These are phyloP conservation scores for Quercus tomentella DNA, from an alignment of 331 rosid genomes.

Conservation along the genomic window DNA sequence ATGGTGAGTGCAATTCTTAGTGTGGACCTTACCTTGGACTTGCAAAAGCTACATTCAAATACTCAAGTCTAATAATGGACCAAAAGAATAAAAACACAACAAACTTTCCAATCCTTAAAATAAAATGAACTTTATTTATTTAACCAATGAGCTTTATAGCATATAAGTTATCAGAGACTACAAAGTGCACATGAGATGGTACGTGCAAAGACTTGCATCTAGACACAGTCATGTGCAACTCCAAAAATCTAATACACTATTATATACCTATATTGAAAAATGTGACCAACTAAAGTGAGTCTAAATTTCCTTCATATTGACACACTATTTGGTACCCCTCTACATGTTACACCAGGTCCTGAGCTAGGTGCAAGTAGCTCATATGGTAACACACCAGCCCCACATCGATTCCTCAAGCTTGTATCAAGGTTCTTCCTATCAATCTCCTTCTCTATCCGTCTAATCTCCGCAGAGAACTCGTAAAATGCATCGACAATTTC, in stretches of 20 bases:
- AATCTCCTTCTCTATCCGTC: conserved; percentile 68
- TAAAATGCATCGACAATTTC: conserved; percentile 63
- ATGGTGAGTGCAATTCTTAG: background rate
- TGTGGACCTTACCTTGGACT: background rate
- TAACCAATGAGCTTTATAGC: background rate
- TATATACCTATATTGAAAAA: background rate
- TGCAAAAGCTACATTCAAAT: background rate
- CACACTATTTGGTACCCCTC: conserved; percentile 95
- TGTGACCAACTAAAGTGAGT: background rate
- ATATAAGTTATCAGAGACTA: background rate
- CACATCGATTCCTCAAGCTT: conserved; percentile 63
- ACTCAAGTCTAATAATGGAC: background rate
- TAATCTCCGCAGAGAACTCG: conserved; percentile 58
- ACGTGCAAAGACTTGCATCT: background rate
- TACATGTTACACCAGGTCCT: conserved; percentile 80
- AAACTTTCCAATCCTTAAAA: background rate
- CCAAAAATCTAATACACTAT: background rate
- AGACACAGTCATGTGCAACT: background rate
- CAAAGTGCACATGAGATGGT: background rate
- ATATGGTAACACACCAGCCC: conserved; percentile 90
- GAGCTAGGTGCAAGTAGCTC: conserved; percentile 93
- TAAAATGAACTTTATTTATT: background rate
- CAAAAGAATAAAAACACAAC: background rate
- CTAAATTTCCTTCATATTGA: conserved; percentile 38
- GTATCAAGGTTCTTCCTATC: conserved; percentile 56